phyloP scores from a whole-genome alignment of 2,329 filamentous ascomycete species.

The Elsinoe arachidis region DNA sequence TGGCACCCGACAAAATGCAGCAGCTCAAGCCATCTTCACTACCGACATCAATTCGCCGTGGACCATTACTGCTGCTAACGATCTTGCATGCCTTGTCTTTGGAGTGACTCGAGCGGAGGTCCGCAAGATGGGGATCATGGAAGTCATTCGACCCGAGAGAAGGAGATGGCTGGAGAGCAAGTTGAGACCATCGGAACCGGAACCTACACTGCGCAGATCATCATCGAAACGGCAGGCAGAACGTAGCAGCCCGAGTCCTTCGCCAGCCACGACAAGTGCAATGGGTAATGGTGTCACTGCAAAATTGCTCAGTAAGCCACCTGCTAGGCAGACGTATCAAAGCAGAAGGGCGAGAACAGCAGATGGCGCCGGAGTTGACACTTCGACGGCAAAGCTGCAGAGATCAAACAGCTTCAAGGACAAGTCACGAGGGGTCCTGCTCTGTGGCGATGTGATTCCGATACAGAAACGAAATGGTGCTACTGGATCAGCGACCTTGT shows the following conservation, averaged over 20 bases:
- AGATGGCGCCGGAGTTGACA: slow-evolving; percentile 46
- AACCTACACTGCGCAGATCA: neutral
- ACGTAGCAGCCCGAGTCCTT: slow-evolving; percentile 24
- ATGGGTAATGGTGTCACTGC: slow-evolving; percentile 82
- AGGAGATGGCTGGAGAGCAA: slow-evolving; percentile 84
- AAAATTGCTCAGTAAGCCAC: slow-evolving; percentile 74
- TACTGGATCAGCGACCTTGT: slow-evolving; percentile 85
- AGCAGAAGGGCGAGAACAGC: slow-evolving; percentile 56
- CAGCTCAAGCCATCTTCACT: slow-evolving; percentile 93
- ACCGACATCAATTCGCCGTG: slow-evolving; percentile 86
- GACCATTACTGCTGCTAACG: slow-evolving; percentile 94
- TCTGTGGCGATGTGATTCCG: slow-evolving; percentile 96
- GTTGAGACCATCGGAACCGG: slow-evolving; percentile 36
- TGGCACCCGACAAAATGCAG: slow-evolving; percentile 80
- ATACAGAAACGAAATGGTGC: slow-evolving; percentile 93
- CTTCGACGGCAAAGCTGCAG: slow-evolving; percentile 36
- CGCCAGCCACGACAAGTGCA: slow-evolving; percentile 30
- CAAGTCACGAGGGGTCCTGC: slow-evolving; percentile 77
- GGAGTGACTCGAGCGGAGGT: slow-evolving; percentile 97
- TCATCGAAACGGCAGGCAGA: neutral
- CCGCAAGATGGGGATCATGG: slow-evolving; percentile 85
- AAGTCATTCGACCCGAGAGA: slow-evolving; percentile 85
- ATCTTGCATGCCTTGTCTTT: slow-evolving; percentile 93
- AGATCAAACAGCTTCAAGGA: slow-evolving; percentile 58
- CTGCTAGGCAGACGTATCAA: slow-evolving; percentile 46